Conservation (phyloP, 345 rosid genomes). For the Acer campestre region DNA sequence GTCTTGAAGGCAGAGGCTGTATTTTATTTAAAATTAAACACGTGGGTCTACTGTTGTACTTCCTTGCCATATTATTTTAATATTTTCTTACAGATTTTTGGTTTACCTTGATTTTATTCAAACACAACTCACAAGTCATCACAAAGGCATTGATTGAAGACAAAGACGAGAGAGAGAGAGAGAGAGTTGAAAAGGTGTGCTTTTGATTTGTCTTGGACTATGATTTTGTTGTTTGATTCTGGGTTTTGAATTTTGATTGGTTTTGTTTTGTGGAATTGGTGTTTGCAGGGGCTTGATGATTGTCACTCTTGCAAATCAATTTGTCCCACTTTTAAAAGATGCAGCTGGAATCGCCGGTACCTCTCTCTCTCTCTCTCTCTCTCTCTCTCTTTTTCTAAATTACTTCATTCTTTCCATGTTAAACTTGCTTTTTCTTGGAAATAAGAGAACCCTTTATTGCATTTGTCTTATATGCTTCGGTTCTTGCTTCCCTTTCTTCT, state of each 20-base stretch:
- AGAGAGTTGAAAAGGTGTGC: not conserved
- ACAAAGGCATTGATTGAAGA: no score
- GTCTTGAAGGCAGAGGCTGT: no score
- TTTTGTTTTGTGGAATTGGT: not conserved
- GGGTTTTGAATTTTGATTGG: not conserved
- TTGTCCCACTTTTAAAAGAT: constrained; percentile 43
- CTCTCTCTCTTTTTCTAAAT: not conserved
- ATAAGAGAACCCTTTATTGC: not conserved
- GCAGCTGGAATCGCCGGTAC: constrained; percentile 74
- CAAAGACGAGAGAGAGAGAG: no score
- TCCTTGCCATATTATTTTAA: no score
- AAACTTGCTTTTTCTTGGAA: no score
- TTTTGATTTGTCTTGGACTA: not conserved
- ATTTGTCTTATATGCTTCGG: not conserved
- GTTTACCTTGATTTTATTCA: no score
- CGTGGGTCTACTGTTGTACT: no score
- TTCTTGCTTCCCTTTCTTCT: not conserved
- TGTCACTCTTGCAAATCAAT: constrained; percentile 22
- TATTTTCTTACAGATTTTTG: no score
- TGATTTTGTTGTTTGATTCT: not conserved
- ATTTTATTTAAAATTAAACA: no score
- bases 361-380: constrained; percentile 11
- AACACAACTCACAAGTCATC: no score
- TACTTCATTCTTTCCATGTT: not conserved
- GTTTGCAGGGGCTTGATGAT: constrained; percentile 43